Evolutionary conservation across 1,139 yeast genomes (phyloP), one percentile per base, ranked within the genome.

Genomic region (Kodamaea plutei): DNA sequence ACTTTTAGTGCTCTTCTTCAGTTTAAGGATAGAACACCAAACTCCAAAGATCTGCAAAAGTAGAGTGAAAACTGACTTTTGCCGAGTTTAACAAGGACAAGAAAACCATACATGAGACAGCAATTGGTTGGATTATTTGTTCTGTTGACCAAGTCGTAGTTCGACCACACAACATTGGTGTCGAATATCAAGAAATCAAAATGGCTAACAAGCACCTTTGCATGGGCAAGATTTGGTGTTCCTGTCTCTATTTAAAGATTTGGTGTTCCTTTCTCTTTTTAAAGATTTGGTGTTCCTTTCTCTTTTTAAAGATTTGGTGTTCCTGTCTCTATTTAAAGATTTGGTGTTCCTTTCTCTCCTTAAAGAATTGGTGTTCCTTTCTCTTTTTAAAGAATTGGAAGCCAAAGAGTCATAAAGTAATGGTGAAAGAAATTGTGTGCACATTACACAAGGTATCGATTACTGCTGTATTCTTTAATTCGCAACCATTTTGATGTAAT

Each of bases 1-100:
- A 56, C 95, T 83, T 54, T 74, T 78, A 49, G 75, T 54, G 38
- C 73, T 76, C 52, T 76, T 76, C 32, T 88, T 87, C 39, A 93
- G 70, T 44, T 88, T 82, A 31, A 95, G 85, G 73, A 73, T 24
- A 93, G 97, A 33, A 93, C 91, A 38, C 98, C 96, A 57, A 89
- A 93, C 20, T 98, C 98, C 44, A 89, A 66, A 11, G 95, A 74
- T 37, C 93, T 91, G 47, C 89, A 81, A 93, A 62, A 61, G 89
- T 93, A 60, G 91, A 84, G 7, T 96, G 84, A 53, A 87, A 87
- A 1, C 96, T 81, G 36, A 85, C 74, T 49, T 94, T 83, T 43
- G 78, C 76, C 2, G 96, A 77, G 52, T 87, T 85, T 54, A 89
- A 63, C 16, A 87, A 53, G 2, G 96, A 81, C 30, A 89, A 72